Conservation (phyloP, 768 basidiomycete genomes). For the Gloeophyllum trabeum region DNA sequence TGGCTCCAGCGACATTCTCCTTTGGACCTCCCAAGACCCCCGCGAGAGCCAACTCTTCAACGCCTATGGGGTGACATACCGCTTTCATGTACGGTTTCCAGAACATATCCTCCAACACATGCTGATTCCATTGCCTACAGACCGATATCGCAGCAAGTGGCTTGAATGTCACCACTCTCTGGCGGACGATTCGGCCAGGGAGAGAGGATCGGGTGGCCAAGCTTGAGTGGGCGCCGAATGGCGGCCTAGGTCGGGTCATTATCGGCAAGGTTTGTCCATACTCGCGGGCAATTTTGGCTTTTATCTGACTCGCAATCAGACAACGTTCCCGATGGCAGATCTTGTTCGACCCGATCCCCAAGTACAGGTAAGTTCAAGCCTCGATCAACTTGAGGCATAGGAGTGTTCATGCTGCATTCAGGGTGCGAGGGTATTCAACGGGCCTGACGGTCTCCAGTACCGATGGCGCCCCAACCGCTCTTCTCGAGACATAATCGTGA, state of each 20-base stretch:
- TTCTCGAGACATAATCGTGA: slow-evolving; percentile 48
- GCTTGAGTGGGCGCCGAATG: slow-evolving; percentile 78
- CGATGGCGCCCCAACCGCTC: slow-evolving; percentile 65
- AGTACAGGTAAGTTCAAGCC: slow-evolving; percentile 36
- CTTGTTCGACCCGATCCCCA: slow-evolving; percentile 61
- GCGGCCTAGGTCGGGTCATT: slow-evolving; percentile 73
- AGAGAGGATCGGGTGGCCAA: slow-evolving; percentile 84
- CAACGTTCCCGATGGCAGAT: slow-evolving; percentile 73
- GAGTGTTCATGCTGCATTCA: slow-evolving; percentile 9
- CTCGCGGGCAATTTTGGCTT: slow-evolving; percentile 12
- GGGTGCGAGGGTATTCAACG: slow-evolving; percentile 65
- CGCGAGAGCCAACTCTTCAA: slow-evolving; percentile 79
- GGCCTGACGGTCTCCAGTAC: slow-evolving; percentile 74
- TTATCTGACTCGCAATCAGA: slow-evolving; percentile 36
- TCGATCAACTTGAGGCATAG: background rate
- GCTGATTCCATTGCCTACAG: slow-evolving; percentile 25
- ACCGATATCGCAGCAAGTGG: slow-evolving; percentile 54
- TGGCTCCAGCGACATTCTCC: slow-evolving; percentile 58
- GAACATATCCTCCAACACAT: slow-evolving; percentile 4
- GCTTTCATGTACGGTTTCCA: slow-evolving; percentile 50
- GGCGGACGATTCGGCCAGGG: slow-evolving; percentile 71
- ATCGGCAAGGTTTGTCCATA: slow-evolving; percentile 62
- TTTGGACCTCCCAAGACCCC: slow-evolving; percentile 82
- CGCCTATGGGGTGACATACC: slow-evolving; percentile 70
- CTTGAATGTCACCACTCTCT: slow-evolving; percentile 65